Evolutionary conservation across 805 yeast species (phyloP).

Genomic region (Danielia reshetovae): DNA sequence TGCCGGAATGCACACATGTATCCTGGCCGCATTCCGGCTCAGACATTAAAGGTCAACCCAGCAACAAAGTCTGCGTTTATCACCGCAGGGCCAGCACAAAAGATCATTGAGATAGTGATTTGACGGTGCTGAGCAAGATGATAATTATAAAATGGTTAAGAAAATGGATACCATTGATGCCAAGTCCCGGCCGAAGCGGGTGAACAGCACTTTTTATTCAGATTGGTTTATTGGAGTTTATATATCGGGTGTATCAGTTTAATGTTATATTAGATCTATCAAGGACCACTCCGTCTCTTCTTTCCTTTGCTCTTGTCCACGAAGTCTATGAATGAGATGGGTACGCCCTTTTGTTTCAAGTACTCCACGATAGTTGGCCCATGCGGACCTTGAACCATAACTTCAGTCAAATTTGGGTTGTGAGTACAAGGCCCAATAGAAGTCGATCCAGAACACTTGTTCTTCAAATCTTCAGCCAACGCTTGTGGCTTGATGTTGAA

Average conservation of each 20-base stretch:
- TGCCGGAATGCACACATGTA: constrained; percentile 66
- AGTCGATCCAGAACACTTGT: constrained; percentile 85
- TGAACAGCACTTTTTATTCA: too few species aligned
- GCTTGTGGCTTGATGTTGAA: constrained; percentile 62
- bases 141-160: too few species aligned
- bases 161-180: too few species aligned
- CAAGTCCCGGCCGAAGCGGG: too few species aligned
- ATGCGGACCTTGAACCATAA: constrained; percentile 91
- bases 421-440: constrained; percentile 61
- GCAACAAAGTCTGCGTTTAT: constrained; percentile 57
- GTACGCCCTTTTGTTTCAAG: constrained; percentile 59
- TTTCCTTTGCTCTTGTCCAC: constrained; percentile 58
- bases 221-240: background rate
- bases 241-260: background rate
- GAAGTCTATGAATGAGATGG: constrained; percentile 58
- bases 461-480: constrained; percentile 65
- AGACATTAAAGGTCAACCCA: constrained; percentile 46
- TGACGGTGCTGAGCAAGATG: constrained; percentile 20
- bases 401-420: constrained; percentile 57
- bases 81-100: constrained; percentile 48
- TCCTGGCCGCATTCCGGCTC: constrained; percentile 59
- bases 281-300: constrained; percentile 47
- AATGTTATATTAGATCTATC: too few species aligned
- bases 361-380: constrained; percentile 56
- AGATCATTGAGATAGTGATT: constrained; percentile 55